A percentile compares a stretch with the other conserved stretches of the same genome.
Conservation (phyloP, 352 stramenopile species). For the Phytophthora lateralis region DNA sequence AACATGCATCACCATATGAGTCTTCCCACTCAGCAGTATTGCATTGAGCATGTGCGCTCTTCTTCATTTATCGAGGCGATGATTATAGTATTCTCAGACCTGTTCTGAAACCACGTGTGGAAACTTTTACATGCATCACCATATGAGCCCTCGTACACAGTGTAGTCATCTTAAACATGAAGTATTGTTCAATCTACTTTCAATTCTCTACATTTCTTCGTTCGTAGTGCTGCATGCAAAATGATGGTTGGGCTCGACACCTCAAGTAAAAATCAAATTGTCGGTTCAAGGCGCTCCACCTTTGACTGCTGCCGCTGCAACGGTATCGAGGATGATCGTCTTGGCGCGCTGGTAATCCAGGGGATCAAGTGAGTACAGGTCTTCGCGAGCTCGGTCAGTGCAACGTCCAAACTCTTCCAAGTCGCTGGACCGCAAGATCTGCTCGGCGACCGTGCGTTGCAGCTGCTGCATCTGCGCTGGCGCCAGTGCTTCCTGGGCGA, state of each 20-base stretch:
- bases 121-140: constrained; percentile 90
- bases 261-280: neutral
- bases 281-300: constrained; percentile 1
- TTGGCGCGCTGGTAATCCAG: constrained; percentile 68
- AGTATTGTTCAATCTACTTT: constrained; percentile 11
- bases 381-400: constrained; percentile 32
- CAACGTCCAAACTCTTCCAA: constrained; percentile 58
- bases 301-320: constrained; percentile 44
- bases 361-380: constrained; percentile 77
- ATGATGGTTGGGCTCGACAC: neutral
- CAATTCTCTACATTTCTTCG: constrained; percentile 3
- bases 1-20: constrained; percentile 94
- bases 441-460: constrained; percentile 51
- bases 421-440: constrained; percentile 66
- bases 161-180: neutral
- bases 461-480: constrained; percentile 57
- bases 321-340: constrained; percentile 64
- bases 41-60: neutral
- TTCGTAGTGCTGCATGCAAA: neutral
- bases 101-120: constrained; percentile 87
- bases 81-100: constrained; percentile 87
- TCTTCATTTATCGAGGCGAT: constrained; percentile 43
- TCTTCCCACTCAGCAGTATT: constrained; percentile 24
- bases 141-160: constrained; percentile 67
- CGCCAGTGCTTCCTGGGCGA: constrained; percentile 48